phyloP scores from a whole-genome alignment of 176 grass and related monocot species.

The Cenchrus purpureus region DNA sequence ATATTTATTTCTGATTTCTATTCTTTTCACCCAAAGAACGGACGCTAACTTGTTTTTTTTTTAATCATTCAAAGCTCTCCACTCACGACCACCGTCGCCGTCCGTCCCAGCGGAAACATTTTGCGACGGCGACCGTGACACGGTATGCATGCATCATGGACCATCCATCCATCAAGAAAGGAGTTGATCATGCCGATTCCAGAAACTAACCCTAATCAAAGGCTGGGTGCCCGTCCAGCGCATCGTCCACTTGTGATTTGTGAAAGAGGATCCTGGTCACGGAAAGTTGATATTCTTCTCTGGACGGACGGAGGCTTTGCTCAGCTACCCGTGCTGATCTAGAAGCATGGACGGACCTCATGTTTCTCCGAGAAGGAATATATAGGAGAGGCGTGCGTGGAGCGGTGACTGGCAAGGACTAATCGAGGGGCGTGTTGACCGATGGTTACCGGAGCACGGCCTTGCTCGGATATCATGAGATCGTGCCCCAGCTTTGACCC shows the following conservation, averaged over 20 bases:
- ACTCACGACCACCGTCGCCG: neutral
- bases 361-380: neutral
- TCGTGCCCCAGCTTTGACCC: conserved; percentile 1
- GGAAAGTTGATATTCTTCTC: no score
- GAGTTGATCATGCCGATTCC: neutral
- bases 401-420: no score
- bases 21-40: no score
- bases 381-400: neutral
- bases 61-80: neutral
- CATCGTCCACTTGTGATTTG: neutral
- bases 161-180: neutral
- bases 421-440: neutral
- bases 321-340: neutral
- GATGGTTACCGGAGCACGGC: neutral
- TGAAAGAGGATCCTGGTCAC: neutral
- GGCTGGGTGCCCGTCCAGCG: neutral
- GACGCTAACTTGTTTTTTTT: no score
- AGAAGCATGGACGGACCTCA: neutral
- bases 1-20: no score
- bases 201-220: neutral
- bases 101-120: conserved; percentile 1
- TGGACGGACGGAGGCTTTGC: neutral
- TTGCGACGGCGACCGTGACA: neutral
- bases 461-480: neutral
- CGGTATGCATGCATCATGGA: neutral